Percentiles rank a stretch among this genome's conserved stretches.
These are phyloP conservation scores for Zoysia matrella DNA, from an alignment of 202 grass and related monocot species.

Conservation along the genomic window DNA sequence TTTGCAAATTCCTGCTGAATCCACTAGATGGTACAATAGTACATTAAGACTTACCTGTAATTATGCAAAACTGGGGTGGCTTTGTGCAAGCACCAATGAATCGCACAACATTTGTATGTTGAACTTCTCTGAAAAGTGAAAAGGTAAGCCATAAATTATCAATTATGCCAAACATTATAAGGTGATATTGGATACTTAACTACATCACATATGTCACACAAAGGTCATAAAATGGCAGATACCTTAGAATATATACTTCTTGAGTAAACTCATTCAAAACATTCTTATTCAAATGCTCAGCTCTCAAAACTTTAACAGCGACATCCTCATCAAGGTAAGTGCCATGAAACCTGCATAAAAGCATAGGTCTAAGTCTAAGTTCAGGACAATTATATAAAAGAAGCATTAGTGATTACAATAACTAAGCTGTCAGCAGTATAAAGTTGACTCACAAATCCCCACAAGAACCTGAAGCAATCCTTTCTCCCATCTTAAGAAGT, in stretches of 20 bases:
- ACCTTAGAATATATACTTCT: constrained; percentile 82
- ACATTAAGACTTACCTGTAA: constrained; percentile 61
- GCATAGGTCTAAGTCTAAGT: not conserved
- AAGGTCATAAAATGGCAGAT: constrained; percentile 23
- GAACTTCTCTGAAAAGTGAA: constrained; percentile 69
- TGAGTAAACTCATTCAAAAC: constrained; percentile 67
- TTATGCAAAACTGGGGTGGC: constrained; percentile 68
- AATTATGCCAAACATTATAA: not conserved
- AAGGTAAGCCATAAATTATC: not conserved
- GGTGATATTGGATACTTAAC: not conserved
- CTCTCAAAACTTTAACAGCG: constrained; percentile 66
- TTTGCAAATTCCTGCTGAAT: not conserved
- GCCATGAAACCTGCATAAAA: constrained; percentile 67
- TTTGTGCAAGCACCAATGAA: constrained; percentile 80
- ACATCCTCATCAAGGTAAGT: constrained; percentile 68
- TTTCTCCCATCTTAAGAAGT: constrained; percentile 63
- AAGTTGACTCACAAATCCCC: constrained; percentile 67
- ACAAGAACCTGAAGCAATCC: constrained; percentile 70
- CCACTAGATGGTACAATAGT: not conserved
- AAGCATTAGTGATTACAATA: not conserved
- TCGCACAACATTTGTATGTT: constrained; percentile 79
- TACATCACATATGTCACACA: not conserved
- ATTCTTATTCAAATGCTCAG: constrained; percentile 58
- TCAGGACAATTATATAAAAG: constrained; percentile 11
- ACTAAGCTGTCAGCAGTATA: not conserved